Base-by-base conservation (phyloP, 2,329 filamentous ascomycete genomes). In the Calonectria pauciramosa region DNA sequence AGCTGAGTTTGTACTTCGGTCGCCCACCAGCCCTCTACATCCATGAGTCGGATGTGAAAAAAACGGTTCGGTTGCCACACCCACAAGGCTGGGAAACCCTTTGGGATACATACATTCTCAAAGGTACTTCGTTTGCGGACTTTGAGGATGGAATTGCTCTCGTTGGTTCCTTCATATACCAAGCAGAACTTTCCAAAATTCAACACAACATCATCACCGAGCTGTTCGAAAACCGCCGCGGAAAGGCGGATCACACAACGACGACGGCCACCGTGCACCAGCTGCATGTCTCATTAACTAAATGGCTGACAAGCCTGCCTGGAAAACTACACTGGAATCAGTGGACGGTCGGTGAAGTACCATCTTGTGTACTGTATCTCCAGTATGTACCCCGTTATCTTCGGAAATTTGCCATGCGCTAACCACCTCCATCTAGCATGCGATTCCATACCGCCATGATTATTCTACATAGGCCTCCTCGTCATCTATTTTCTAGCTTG, bases 361-460 rank as follows among this genome's bases (percentile, higher is more conserved):
- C 87, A 3, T 82, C 86, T 2, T 85, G 86, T 41, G 86, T 89
- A 0, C 84, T 89, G 47, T 86, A 89, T 77, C 81, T 89, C 36
- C 88, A 89, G 83, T 84, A 75, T 77, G 83, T 79, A 38, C 23
- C 2, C n/a, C 10, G 1, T 47, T 23, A 0, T 3, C 4, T 41
- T n/a, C 23, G 26, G 11, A 16, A 8, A 13, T 26, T 18, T 28
- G 20, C 38, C 23, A 11, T 44, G 23, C 9, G n/a, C 28, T 47
- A 56, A 47, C 77, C 81, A 28, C 82, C 71, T 52, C 16, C 16
- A 13, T 54, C 14, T 23, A 84, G 83, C 74, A 87, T 89, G 84
- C 78, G 87, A 18, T 89, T 89, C 73, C 87, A 89, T 69, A 89
- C 88, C 0, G 85, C 86, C 60, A 88, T 89, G 87, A 89, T 89